Percentiles rank a stretch among this genome's conserved stretches.
phyloP scores from a whole-genome alignment of 2,329 filamentous ascomycete species.

The Cordyceps pruinosa region DNA sequence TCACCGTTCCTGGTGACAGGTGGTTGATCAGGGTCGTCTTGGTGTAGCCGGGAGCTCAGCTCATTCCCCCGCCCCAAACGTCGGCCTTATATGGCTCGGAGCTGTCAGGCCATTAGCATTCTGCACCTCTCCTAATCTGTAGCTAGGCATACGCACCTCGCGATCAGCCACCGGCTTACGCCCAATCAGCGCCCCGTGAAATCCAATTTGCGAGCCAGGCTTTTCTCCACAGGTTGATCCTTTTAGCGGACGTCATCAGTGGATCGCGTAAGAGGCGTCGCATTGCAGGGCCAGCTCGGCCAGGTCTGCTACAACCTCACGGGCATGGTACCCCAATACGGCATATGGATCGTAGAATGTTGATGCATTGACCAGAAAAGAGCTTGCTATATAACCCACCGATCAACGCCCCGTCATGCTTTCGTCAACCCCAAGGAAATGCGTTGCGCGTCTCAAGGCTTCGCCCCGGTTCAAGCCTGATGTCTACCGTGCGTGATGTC shows the following conservation, averaged over 20 bases:
- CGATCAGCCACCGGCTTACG: background rate
- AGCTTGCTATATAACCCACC: background rate
- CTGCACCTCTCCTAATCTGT: background rate
- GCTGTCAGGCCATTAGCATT: background rate
- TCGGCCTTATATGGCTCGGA: background rate
- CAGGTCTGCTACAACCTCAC: background rate
- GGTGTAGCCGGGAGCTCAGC: background rate
- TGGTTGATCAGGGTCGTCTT: background rate
- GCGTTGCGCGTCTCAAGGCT: background rate
- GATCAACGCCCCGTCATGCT: slow-evolving; percentile 6
- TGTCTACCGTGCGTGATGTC: background rate
- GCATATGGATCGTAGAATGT: background rate
- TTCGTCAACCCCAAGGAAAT: background rate
- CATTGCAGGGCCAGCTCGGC: background rate
- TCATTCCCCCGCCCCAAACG: background rate
- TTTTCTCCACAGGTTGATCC: background rate
- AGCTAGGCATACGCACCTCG: background rate
- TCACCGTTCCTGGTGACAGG: too few species aligned
- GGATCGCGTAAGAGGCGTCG: background rate
- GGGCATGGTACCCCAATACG: background rate
- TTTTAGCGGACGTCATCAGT: background rate
- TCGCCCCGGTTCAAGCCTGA: background rate
- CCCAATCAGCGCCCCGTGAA: background rate
- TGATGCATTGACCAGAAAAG: background rate
- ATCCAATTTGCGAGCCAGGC: background rate